phyloP scores from a whole-genome alignment of 2,329 filamentous ascomycete genomes.

The Nemania abortiva region DNA sequence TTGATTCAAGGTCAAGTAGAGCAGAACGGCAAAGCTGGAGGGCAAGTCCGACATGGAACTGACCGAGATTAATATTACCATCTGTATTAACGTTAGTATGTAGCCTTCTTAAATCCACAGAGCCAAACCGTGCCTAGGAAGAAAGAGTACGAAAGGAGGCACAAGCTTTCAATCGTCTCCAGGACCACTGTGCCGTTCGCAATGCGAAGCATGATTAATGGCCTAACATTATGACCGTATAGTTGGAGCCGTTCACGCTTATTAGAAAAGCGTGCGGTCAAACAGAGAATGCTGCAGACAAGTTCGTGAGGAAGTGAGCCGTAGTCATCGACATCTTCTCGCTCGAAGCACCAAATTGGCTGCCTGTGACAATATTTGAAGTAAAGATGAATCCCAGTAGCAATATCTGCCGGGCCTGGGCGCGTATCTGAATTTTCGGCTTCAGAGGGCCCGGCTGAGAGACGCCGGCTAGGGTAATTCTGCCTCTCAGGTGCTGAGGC shows the following conservation, averaged over 20 bases:
- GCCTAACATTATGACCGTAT: conserved; percentile 39
- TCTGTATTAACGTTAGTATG: conserved; percentile 32
- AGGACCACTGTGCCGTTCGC: conserved; percentile 37
- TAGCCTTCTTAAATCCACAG: neutral
- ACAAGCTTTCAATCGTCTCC: conserved; percentile 40
- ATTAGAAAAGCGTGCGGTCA: conserved; percentile 38
- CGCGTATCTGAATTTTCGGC: conserved; percentile 35
- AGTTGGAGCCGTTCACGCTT: conserved; percentile 36
- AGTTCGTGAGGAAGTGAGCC: conserved; percentile 38
- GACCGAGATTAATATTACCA: conserved; percentile 39
- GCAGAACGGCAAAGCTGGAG: conserved; percentile 40
- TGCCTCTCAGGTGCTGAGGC: conserved; percentile 22
- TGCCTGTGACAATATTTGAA: conserved; percentile 42
- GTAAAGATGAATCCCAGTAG: conserved; percentile 36
- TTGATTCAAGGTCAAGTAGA: conserved; percentile 39
- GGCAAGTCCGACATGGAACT: conserved; percentile 40
- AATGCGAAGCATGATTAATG: conserved; percentile 40
- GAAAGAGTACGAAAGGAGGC: conserved; percentile 39
- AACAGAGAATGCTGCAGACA: conserved; percentile 37
- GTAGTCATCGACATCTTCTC: conserved; percentile 37
- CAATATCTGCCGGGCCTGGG: conserved; percentile 34
- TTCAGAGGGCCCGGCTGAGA: conserved; percentile 29
- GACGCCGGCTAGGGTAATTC: conserved; percentile 14
- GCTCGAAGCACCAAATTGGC: conserved; percentile 41
- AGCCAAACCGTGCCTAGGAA: conserved; percentile 32